Base-by-base conservation (phyloP, 2,329 filamentous ascomycete species). In the Cyphellophora europaea region DNA sequence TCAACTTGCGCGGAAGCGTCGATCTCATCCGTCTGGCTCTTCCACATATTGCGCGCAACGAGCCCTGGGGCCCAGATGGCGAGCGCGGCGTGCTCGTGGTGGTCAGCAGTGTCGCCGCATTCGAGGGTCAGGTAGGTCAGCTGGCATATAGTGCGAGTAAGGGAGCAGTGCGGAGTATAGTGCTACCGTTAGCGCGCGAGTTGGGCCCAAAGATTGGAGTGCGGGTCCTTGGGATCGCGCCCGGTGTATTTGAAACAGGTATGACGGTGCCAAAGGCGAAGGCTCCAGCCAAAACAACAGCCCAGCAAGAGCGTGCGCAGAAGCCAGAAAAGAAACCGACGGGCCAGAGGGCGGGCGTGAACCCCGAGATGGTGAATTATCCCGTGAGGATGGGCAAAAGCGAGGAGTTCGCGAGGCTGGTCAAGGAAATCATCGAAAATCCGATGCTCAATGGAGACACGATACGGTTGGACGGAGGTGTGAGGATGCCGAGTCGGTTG, bases 81-180 rank as follows among this genome's bases (percentile, higher is more conserved):
- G 49, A 51, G 21, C 40, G 45, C n/a, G 49, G 49, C 1, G 38
- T 49, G 12, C 33, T 51, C 6, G 35, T 51, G 11, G 38, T 51
- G 30, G 49, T 51, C 18, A 42, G 44, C 11, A 47, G 43, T 11
- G 42, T 46, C 4, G 49, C 49, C 6, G 49, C 49, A 16, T 49
- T 40, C 36, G 49, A 51, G 28, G 49, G 49, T 10, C 49, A 51
- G 27, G 31, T 49, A 6, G 49, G 49, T 6, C 49, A 51, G 32
- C 16, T 50, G 19, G 47, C 47, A 6, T 51, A 51, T 41, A 48
- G 44, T 21, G 49, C 49, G n/a, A 50, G 47, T 18, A 51, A 51
- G 40, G 49, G 43, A 8, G 49, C 47, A 2, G 44, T 49, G 3
- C 34, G 43, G 10, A 48, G 47, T 23, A 39, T 51, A 27, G 46